Evolutionary conservation across 1,139 yeast species (phyloP), one percentile per base, ranked within the genome.

Genomic region (Suhomyces bribrorum): DNA sequence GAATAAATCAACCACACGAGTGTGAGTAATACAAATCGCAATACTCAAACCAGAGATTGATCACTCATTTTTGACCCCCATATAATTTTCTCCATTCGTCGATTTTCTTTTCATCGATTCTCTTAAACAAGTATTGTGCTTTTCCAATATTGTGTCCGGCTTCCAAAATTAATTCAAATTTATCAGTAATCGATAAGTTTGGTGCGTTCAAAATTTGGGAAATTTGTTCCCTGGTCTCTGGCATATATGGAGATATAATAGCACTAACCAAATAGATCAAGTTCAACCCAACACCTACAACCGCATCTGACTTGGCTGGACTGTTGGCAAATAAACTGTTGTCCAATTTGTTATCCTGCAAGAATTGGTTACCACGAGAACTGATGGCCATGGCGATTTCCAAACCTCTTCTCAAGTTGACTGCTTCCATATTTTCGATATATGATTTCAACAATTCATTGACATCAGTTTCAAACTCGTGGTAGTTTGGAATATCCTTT

Each of bases 311-410:
- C 58, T 80, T 82, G 28, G 76, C 86, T 26, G 97, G 96, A 37
- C 66, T 63, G 56, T 87, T 80, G 43, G 81, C 79, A 62, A 82
- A 87, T 52, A 90, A 74, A 18, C 86, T 74, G 73, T 92, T 92
- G 65, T 90, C 97, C 55, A 92, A 77, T 67, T 89, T 90, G 72
- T 90, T 89, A 39, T 90, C 97, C 69, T 92, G 99, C 61, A 92
- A 76, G 73, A 90, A 94, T 62, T 76, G 86, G 66, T 92, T 92
- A 64, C 98, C 98, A 56, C 96, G 81, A 20, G 96, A 81, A 43
- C 96, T 86, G 41, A 94, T 72, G 29, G 86, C 77, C 97, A 92
- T 88, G 46, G 96, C 95, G 32, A 81, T 64, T 63, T 90, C 97
- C 49, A 92, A 74, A 59, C 96, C 97, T 56, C 79, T 83, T 66